A percentile compares a stretch with the other conserved stretches of the same genome.
phyloP scores from a whole-genome alignment of 192 early-diverging fungal species.

The Pilobolus umbonatus region DNA sequence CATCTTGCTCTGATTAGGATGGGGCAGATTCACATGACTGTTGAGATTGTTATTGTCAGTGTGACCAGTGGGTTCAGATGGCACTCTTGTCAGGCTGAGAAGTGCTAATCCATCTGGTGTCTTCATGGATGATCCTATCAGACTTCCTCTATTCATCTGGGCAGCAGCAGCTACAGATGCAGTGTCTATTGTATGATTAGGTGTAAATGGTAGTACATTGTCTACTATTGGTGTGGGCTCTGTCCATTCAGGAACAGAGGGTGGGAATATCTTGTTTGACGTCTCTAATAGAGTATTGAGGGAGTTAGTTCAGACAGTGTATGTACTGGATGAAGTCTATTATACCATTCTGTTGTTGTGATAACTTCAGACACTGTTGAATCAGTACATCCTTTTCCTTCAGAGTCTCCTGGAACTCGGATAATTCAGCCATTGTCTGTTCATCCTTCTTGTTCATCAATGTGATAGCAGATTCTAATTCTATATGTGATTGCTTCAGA shows the following conservation, averaged over 20 bases:
- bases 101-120: slow-evolving; percentile 16
- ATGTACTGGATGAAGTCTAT: background rate
- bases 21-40: background rate
- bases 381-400: background rate
- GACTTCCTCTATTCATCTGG: slow-evolving; percentile 17
- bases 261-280: no score
- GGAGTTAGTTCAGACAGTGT: no score
- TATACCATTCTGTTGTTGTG: background rate
- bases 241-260: background rate
- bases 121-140: slow-evolving; percentile 14
- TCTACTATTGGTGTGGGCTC: background rate
- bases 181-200: slow-evolving; percentile 2
- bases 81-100: slow-evolving; percentile 7
- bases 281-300: no score
- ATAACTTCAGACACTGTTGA: background rate
- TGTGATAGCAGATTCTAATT: background rate
- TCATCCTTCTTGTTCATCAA: background rate
- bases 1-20: background rate
- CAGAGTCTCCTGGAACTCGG: background rate
- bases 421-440: background rate
- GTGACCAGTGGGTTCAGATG: background rate
- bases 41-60: background rate
- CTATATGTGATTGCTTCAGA: slow-evolving; percentile 2
- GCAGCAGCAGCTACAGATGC: slow-evolving; percentile 20
- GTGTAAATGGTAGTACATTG: background rate